A percentile compares a stretch with the other conserved stretches of the same genome.
These are phyloP conservation scores for Fusarium nelsonii DNA, from an alignment of 2,329 filamentous ascomycete species.

Conservation along the genomic window DNA sequence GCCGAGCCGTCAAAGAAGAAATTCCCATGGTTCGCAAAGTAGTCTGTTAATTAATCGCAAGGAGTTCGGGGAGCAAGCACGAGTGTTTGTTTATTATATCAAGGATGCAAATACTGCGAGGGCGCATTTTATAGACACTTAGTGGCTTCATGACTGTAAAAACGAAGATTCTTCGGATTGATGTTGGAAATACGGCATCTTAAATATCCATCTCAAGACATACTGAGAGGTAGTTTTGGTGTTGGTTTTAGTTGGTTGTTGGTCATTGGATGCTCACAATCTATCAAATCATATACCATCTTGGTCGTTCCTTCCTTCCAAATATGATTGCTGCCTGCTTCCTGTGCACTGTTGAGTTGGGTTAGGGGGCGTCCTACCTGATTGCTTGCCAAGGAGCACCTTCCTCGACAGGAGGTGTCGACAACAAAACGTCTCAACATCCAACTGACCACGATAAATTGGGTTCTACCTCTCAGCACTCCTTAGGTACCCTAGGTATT, in stretches of 20 bases:
- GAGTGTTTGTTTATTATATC: slow-evolving; percentile 18
- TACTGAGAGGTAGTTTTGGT: background rate
- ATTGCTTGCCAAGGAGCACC: background rate
- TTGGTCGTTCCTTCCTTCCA: background rate
- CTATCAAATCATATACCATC: background rate
- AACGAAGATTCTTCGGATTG: slow-evolving; percentile 24
- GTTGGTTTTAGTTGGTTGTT: background rate
- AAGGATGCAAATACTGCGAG: slow-evolving; percentile 24
- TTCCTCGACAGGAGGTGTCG: background rate
- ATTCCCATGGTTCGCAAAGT: slow-evolving; percentile 74
- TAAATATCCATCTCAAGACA: slow-evolving; percentile 31
- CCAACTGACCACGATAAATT: background rate
- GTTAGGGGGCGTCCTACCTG: no score
- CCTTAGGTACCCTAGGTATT: no score
- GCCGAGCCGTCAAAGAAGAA: slow-evolving; percentile 71
- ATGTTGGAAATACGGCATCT: slow-evolving; percentile 14
- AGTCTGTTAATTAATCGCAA: slow-evolving; percentile 37
- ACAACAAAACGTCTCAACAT: background rate
- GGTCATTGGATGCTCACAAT: background rate
- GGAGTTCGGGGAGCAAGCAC: slow-evolving; percentile 47
- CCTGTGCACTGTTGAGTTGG: background rate
- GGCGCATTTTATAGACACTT: slow-evolving; percentile 43
- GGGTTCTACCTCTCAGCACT: no score
- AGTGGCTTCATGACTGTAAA: slow-evolving; percentile 28
- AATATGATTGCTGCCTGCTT: background rate